A percentile compares a stretch with the other conserved stretches of the same genome.
Evolutionary conservation across 2,329 filamentous ascomycete species (phyloP).

Genomic region (Sporothrix mexicana): DNA sequence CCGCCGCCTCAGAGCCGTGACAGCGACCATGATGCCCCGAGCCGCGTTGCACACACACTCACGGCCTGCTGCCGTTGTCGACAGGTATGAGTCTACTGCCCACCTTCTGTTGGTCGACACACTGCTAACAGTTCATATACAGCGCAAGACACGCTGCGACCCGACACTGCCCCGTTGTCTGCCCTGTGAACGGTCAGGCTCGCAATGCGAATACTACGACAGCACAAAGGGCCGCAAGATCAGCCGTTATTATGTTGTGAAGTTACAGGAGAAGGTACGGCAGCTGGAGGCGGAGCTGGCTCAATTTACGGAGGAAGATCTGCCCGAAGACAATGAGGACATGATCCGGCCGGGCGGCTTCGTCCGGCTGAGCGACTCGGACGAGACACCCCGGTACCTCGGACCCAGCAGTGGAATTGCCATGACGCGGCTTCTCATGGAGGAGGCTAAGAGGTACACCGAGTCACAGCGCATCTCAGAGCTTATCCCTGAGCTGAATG

Average conservation of each 20-base stretch:
- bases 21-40: slow-evolving; percentile 52
- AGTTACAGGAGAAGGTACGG: slow-evolving; percentile 84
- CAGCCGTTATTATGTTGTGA: slow-evolving; percentile 89
- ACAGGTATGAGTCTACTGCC: slow-evolving; percentile 62
- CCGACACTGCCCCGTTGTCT: slow-evolving; percentile 88
- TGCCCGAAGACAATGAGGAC: slow-evolving; percentile 75
- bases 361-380: slow-evolving; percentile 81
- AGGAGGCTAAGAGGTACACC: slow-evolving; percentile 92
- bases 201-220: slow-evolving; percentile 94
- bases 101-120: neutral
- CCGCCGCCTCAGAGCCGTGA: slow-evolving; percentile 27
- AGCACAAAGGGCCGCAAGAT: slow-evolving; percentile 84
- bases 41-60: slow-evolving; percentile 76
- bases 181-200: slow-evolving; percentile 90
- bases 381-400: slow-evolving; percentile 85
- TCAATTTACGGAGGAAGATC: slow-evolving; percentile 77
- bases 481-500: slow-evolving; percentile 77
- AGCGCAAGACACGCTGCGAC: slow-evolving; percentile 97
- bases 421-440: slow-evolving; percentile 94
- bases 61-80: slow-evolving; percentile 81
- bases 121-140: slow-evolving; percentile 29
- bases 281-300: slow-evolving; percentile 81
- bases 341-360: slow-evolving; percentile 86
- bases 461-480: slow-evolving; percentile 91
- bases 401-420: slow-evolving; percentile 95